A percentile compares a stretch with the other conserved stretches of the same genome.
phyloP scores from a whole-genome alignment of 768 basidiomycete species.

The Antrodiella citrinella region DNA sequence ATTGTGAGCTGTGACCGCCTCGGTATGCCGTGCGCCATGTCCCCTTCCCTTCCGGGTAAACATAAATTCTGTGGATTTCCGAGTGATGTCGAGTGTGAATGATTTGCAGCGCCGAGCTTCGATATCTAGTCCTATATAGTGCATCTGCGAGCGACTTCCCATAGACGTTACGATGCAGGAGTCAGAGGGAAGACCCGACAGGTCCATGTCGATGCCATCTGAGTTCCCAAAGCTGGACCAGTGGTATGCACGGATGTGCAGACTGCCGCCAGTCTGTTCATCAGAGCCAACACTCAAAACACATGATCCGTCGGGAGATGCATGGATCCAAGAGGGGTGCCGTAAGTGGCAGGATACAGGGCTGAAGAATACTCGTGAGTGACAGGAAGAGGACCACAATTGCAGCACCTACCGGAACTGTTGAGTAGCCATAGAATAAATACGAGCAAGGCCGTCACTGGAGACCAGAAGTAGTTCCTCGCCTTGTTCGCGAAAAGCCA shows the following conservation, averaged over 20 bases:
- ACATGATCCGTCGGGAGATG: constrained; percentile 50
- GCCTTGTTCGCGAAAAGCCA: constrained; percentile 36
- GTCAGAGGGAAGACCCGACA: constrained; percentile 20
- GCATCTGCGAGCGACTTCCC: constrained; percentile 30
- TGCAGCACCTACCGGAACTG: constrained; percentile 38
- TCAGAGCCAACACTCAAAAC: constrained; percentile 27
- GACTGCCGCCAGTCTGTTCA: neutral
- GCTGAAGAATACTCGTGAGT: constrained; percentile 19
- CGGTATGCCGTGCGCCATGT: neutral
- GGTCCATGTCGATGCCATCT: constrained; percentile 34
- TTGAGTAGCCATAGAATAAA: constrained; percentile 46
- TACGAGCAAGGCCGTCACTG: constrained; percentile 30
- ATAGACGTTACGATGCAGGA: constrained; percentile 37
- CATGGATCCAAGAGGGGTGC: constrained; percentile 28
- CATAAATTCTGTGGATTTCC: constrained; percentile 46
- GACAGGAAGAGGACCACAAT: neutral
- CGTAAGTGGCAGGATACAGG: constrained; percentile 36
- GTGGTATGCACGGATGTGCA: constrained; percentile 36
- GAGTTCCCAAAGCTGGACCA: constrained; percentile 50
- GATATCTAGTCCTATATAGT: constrained; percentile 35
- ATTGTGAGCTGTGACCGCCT: constrained; percentile 33
- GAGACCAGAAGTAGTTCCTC: constrained; percentile 51
- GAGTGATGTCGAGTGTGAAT: constrained; percentile 42
- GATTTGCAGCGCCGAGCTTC: constrained; percentile 30
- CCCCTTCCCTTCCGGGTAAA: constrained; percentile 37